A percentile compares a stretch with the other conserved stretches of the same genome.
phyloP scores from a whole-genome alignment of 2,329 filamentous ascomycete species.

The Fusarium dimerum region DNA sequence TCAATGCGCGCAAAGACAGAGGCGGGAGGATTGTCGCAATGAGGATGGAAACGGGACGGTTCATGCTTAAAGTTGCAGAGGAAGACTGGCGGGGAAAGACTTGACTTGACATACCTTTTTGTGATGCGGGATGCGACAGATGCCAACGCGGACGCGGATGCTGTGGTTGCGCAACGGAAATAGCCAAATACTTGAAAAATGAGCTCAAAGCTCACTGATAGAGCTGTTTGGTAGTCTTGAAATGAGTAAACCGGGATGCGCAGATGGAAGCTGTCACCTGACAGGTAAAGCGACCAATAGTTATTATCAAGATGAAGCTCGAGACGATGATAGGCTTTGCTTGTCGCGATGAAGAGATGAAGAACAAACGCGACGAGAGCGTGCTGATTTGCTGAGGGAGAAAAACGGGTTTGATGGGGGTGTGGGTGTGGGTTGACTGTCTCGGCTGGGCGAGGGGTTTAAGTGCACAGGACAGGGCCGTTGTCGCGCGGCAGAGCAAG shows the following conservation, averaged over 20 bases:
- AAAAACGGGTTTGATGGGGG: constrained; percentile 30
- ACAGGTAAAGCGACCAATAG: constrained; percentile 50
- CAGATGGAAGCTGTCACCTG: constrained; percentile 52
- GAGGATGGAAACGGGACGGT: not conserved
- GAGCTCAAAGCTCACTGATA: constrained; percentile 20
- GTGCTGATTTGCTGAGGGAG: constrained; percentile 53
- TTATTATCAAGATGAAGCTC: constrained; percentile 41
- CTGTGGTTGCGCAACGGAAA: constrained; percentile 13
- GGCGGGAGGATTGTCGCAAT: not conserved
- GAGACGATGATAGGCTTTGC: constrained; percentile 54
- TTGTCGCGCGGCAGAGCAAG: constrained; percentile 25
- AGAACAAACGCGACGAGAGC: constrained; percentile 38
- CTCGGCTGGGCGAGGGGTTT: constrained; percentile 28
- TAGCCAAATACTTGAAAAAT: constrained; percentile 12
- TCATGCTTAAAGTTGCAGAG: constrained; percentile 5
- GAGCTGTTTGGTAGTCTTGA: constrained; percentile 24
- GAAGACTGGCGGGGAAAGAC: constrained; percentile 5
- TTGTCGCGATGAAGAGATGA: constrained; percentile 41
- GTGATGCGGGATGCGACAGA: constrained; percentile 18
- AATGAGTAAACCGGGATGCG: constrained; percentile 34
- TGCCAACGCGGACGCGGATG: constrained; percentile 21
- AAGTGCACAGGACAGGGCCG: constrained; percentile 1
- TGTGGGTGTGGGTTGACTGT: constrained; percentile 30
- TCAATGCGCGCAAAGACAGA: not conserved
- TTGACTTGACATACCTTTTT: constrained; percentile 29